phyloP scores from a whole-genome alignment of 805 yeast species.

The Kregervanrija fluxuum region DNA sequence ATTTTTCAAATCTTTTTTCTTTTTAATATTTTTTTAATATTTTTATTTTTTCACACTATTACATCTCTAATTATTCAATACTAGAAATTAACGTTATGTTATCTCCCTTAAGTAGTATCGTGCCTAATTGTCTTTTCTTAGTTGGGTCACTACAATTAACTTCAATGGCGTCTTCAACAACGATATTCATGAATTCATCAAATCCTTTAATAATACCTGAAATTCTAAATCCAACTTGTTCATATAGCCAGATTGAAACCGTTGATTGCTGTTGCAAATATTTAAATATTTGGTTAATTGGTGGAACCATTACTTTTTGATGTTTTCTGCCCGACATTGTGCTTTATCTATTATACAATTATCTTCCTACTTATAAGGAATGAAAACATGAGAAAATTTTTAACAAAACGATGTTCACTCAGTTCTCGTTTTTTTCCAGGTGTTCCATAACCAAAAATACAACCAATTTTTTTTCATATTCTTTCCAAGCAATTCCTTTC shows the following conservation, averaged over 20 bases:
- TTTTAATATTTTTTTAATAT: not conserved
- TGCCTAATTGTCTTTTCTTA: constrained; percentile 50
- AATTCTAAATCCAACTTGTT: constrained; percentile 68
- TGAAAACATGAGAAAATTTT: not conserved
- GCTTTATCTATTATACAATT: not conserved
- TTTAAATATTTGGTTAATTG: constrained; percentile 85
- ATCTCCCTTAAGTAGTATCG: constrained; percentile 85
- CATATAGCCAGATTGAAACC: constrained; percentile 86
- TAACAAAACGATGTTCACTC: not conserved
- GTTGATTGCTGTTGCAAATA: constrained; percentile 72
- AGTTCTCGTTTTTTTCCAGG: not conserved
- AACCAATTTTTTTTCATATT: too few relatives aligned
- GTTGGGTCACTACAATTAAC: constrained; percentile 39
- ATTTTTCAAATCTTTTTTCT: not conserved
- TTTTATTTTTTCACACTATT: not conserved
- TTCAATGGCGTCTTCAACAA: constrained; percentile 57
- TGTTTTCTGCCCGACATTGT: constrained; percentile 36
- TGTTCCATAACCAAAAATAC: too few relatives aligned
- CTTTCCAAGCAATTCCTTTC: not conserved
- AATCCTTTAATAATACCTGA: constrained; percentile 87
- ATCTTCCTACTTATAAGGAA: not conserved
- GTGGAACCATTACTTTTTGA: constrained; percentile 66
- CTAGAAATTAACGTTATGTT: constrained; percentile 71
- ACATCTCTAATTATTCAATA: constrained; percentile 5
- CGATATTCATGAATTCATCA: constrained; percentile 93